Evolutionary conservation across 805 yeast species (phyloP), one percentile per base, ranked within the genome.

Genomic region (Lipomyces sp.): DNA sequence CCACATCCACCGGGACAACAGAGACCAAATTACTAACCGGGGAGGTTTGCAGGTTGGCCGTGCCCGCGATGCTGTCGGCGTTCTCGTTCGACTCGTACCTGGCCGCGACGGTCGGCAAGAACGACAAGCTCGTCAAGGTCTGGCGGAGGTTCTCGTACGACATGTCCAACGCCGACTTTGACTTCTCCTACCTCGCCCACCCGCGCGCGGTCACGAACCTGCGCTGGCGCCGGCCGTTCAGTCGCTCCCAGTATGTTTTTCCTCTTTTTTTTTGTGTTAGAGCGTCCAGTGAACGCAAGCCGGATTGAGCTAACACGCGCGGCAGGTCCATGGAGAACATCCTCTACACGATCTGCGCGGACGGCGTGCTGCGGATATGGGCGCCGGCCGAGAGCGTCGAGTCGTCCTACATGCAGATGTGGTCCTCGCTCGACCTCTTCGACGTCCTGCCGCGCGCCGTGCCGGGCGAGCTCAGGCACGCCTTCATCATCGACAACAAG

Each of bases 81-180:
- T 76, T 86, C 22, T 79, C 95, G 0, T 80, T 78, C n/a, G 84
- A 85, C 57, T 79, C 88, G 0, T 75, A 76, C 45, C 72, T 82
- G 39, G 79, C 89, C 19, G 84, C 89, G 7, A 76, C 83, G 43
- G 74, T 78, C 34, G 82, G 85, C 0, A 71, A 70, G 36, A 78
- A 75, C 63, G 95, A 87, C 64, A 72, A 73, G 32, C 70, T 84
- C 13, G 81, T 86, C 26, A 87, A 86, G 63, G 72, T 87, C 1
- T 90, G 96, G 95, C 74, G 81, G 47, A 71, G 96, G 44, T 73
- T 81, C 6, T 77, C 84, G 6, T 86, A 81, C 61, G 88, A 84
- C 31, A 75, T 76, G 24, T 80, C 78, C 32, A 75, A 80, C 35
- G 53, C 46, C 11, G 74, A 75, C 24, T 88, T 87, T 64, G 93